These are phyloP conservation scores for Pleurotus eryngii DNA, from an alignment of 768 basidiomycete species.

Conservation along the genomic window DNA sequence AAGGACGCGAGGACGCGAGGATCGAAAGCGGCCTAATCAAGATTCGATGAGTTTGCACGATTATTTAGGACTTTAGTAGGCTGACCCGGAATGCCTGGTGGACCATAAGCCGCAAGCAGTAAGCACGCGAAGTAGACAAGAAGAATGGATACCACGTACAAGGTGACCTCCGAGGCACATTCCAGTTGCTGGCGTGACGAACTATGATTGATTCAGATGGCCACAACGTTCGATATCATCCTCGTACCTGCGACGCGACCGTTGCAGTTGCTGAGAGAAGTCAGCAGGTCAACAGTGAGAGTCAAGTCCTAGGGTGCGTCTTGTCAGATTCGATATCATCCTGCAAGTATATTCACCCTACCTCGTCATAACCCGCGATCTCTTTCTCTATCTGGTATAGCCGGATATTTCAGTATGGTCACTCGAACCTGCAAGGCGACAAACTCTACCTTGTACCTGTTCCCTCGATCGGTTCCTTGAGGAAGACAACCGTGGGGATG, in stretches of 20 bases:
- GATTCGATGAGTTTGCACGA: too few relatives aligned
- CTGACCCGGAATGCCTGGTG: slow-evolving; percentile 36
- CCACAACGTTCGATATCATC: not conserved
- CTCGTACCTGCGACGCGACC: slow-evolving; percentile 80
- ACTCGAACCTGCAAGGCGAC: not conserved
- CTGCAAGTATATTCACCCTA: slow-evolving; percentile 19
- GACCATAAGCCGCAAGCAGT: not conserved
- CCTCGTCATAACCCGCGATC: slow-evolving; percentile 86
- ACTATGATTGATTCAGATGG: too few relatives aligned
- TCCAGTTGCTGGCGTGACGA: slow-evolving; percentile 58
- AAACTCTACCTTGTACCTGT: slow-evolving; percentile 72
- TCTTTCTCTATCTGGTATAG: slow-evolving; percentile 78
- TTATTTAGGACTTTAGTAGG: too few relatives aligned
- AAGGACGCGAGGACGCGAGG: slow-evolving; percentile 77
- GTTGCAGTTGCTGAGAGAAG: slow-evolving; percentile 76
- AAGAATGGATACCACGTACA: slow-evolving; percentile 36
- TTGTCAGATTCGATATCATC: not conserved
- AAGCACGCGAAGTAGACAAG: not conserved
- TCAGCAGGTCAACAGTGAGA: slow-evolving; percentile 72
- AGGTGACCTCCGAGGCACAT: slow-evolving; percentile 91
- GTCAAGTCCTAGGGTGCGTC: slow-evolving; percentile 61
- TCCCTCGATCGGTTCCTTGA: slow-evolving; percentile 84
- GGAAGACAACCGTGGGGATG: not conserved
- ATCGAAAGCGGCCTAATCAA: slow-evolving; percentile 79
- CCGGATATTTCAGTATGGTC: not conserved